Base-by-base conservation (phyloP, 768 basidiomycete genomes). In the Glaciozyma martinii region DNA sequence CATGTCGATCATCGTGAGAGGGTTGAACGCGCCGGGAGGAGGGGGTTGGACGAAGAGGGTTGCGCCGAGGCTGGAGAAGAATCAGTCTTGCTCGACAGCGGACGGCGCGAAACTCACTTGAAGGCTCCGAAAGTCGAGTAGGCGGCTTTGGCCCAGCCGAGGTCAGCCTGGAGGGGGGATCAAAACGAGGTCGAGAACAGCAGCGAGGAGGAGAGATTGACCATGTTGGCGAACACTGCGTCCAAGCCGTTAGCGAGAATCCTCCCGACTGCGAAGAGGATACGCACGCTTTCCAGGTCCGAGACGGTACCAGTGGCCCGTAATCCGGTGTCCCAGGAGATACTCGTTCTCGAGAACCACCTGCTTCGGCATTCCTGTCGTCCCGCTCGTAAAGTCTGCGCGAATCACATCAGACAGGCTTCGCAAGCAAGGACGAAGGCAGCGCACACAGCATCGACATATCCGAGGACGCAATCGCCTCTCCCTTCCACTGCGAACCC, bases 81-180 rank as follows among this genome's bases (percentile, higher is more conserved):
- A 2, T 40, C 37, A 40, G 37, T 40, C 12, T 6, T 13, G 37
- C 37, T 3, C 10, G 37, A 40, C 10, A 13, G 15, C 10, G 37
- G 37, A 7, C 2, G 37, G 37, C 10, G 12, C 2, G 12, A 40
- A 7, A 13, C 37, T 40, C 37, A 40, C 37, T 40, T 40, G 37
- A 40, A 40, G 10, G 37, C 37, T 40, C 64, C 62, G 8, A 63
- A 42, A 5, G 54, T 55, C 29, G 63, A 54, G 50, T 71, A 71
- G 3, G 43, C 30, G 2, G 67, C 67, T 53, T 71, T 71, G 15
- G 70, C 70, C 70, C 70, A 71, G 12, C 65, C 67, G 12, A 68
- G 62, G 29, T 68, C 67, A 0, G 37, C 66, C 70, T 47, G 68
- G 60, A 60, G 61, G 63, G 4, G 58, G 55, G 53, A 68, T 56